Base-by-base conservation (phyloP, 768 basidiomycete genomes). In the Tricholoma terreum region DNA sequence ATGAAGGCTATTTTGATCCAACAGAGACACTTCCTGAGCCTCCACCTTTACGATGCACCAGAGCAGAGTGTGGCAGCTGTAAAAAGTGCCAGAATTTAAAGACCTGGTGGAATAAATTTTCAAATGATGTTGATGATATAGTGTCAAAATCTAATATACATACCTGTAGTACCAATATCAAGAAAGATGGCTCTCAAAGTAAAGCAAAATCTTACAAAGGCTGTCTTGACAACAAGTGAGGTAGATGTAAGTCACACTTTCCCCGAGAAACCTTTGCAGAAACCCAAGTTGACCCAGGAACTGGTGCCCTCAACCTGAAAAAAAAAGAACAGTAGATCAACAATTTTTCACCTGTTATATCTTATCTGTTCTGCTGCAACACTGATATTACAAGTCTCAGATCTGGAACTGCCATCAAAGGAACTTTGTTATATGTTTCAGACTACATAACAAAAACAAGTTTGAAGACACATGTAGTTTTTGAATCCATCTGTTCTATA, bases 401-500 rank as follows among this genome's bases (percentile, higher is more conserved):
- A 14, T 77, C 73, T 17, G 76, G 77, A 0, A 78, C 76, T 3
- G 64, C 72, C 0, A 66, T 79, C 1, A 76, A 77, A 49, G 67
- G 73, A 7, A 65, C 75, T 5, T 56, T 77, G 0, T 62, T 69
- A 14, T 78, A 77, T 63, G 66, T 77, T 0, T 67, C 77, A 3
- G 76, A 80, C 35, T 80, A 80, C 60, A 68, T 79, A 1, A 77
- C 73, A 0, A 80, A 80, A 57, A 42, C 64, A 0, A 42, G 61
- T 1, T 56, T 80, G 8, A 79, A 77, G 38, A 75, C 72, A 0
- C 67, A 75, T 60, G 63, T 62, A 11, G 65, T 76, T 27, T 77
- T 78, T 62, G 65, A 75, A 1, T 56, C 69, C 10, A 59, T 73
- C 1, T 56, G 58, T 17, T 50, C 64, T n/a, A 55, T 73, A 0